phyloP scores from a whole-genome alignment of 257 asterid genomes.

The Salvia miltiorrhiza region DNA sequence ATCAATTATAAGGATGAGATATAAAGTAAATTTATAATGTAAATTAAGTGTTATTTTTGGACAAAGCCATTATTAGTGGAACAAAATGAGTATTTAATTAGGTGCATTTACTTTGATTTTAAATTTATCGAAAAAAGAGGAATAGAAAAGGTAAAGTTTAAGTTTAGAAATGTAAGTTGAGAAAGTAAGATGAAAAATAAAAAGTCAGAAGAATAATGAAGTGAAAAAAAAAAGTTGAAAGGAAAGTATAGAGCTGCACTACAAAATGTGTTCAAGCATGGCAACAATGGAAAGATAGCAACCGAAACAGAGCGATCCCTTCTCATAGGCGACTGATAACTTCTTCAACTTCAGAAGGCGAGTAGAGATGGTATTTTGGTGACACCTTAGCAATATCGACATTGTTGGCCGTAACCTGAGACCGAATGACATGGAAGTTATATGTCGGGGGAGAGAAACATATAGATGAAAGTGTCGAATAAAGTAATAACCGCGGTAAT shows the following conservation, averaged over 20 bases:
- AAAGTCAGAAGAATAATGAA: too few relatives aligned
- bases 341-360: constrained; percentile 80
- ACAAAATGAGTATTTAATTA: too few relatives aligned
- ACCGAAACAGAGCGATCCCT: constrained; percentile 16
- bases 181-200: too few relatives aligned
- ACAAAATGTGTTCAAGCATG: constrained; percentile 6
- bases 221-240: too few relatives aligned
- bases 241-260: background rate
- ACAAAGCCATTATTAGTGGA: too few relatives aligned
- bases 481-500: background rate
- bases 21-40: too few relatives aligned
- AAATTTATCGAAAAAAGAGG: too few relatives aligned
- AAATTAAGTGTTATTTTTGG: too few relatives aligned
- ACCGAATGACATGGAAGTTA: constrained; percentile 2
- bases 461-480: background rate
- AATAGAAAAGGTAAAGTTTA: too few relatives aligned
- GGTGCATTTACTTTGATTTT: too few relatives aligned
- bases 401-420: constrained; percentile 87
- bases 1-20: too few relatives aligned
- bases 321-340: constrained; percentile 69
- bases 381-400: constrained; percentile 91
- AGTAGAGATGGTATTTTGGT: constrained; percentile 76
- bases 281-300: background rate
- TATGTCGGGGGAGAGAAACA: background rate
- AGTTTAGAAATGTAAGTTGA: too few relatives aligned